phyloP scores from a whole-genome alignment of 257 asterid species.

The Avicennia marina region DNA sequence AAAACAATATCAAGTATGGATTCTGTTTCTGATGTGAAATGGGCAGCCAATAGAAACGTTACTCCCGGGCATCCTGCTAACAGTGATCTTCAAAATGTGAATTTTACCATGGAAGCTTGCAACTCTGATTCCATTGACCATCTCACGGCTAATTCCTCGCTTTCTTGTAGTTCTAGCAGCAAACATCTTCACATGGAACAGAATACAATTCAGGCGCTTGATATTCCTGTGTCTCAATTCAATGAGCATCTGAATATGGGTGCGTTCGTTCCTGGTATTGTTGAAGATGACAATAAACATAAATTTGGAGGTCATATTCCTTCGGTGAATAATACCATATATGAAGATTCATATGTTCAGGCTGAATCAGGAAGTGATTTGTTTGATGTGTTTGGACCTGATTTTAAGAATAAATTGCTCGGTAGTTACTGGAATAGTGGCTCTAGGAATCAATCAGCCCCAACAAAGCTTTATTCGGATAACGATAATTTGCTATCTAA shows the following conservation, averaged over 20 bases:
- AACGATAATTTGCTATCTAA: slow-evolving; percentile 22
- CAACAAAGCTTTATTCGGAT: slow-evolving; percentile 24
- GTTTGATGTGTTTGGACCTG: slow-evolving; percentile 78
- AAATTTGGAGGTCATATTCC: slow-evolving; percentile 23
- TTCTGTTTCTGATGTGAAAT: slow-evolving; percentile 22
- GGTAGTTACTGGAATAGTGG: slow-evolving; percentile 37
- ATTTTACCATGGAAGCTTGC: slow-evolving; percentile 28
- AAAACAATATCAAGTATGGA: slow-evolving; percentile 16
- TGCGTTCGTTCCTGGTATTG: slow-evolving; percentile 27
- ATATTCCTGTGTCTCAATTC: slow-evolving; percentile 22
- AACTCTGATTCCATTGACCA: slow-evolving; percentile 23
- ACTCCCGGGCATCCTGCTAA: slow-evolving; percentile 14
- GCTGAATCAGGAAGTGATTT: slow-evolving; percentile 62
- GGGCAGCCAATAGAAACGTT: slow-evolving; percentile 16
- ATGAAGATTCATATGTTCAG: slow-evolving; percentile 29
- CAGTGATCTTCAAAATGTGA: slow-evolving; percentile 19
- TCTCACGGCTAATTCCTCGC: slow-evolving; percentile 25
- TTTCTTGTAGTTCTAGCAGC: slow-evolving; percentile 19
- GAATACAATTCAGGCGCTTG: slow-evolving; percentile 29
- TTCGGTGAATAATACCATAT: slow-evolving; percentile 12
- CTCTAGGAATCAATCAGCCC: slow-evolving; percentile 26
- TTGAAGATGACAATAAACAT: slow-evolving; percentile 27
- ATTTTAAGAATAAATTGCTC: slow-evolving; percentile 56
- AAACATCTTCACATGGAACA: slow-evolving; percentile 19
- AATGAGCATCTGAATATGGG: slow-evolving; percentile 17